Conservation (phyloP, 2,329 filamentous ascomycete species). For the Ceratocystis eucalypticola region DNA sequence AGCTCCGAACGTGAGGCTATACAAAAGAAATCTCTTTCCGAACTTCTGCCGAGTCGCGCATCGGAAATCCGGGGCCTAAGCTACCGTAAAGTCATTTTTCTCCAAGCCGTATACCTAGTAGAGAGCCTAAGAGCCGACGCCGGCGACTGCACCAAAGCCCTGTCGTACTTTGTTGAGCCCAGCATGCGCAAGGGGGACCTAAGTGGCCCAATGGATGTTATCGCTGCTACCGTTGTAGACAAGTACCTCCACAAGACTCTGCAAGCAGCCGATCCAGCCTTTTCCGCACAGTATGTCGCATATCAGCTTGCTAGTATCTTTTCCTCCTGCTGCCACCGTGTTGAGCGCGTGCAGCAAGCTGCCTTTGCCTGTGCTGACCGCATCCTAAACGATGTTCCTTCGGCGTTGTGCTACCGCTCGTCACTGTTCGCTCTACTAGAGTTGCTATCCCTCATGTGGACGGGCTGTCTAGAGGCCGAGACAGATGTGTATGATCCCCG, state of each 20-base stretch:
- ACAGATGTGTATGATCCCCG: conserved; percentile 86
- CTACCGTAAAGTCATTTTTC: conserved; percentile 82
- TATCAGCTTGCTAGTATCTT: conserved; percentile 77
- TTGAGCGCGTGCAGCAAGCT: conserved; percentile 78
- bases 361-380: conserved; percentile 72
- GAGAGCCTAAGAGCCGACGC: conserved; percentile 76
- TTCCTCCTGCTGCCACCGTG: conserved; percentile 81
- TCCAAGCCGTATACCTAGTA: conserved; percentile 80
- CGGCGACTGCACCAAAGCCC: conserved; percentile 77
- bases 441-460: conserved; percentile 87
- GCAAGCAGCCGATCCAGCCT: conserved; percentile 55
- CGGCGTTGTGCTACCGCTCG: conserved; percentile 74
- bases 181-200: conserved; percentile 56
- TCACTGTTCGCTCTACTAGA: conserved; percentile 90
- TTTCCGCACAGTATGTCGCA: conserved; percentile 85
- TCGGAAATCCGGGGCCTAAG: conserved; percentile 67
- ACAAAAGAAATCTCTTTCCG: conserved; percentile 66
- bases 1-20: conserved; percentile 61
- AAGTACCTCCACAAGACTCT: conserved; percentile 68
- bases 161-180: conserved; percentile 91
- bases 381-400: conserved; percentile 73
- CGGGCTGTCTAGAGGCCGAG: conserved; percentile 83
- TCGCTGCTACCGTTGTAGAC: conserved; percentile 55
- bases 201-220: conserved; percentile 50
- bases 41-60: conserved; percentile 62